These are phyloP conservation scores for Penicillium roqueforti DNA, from an alignment of 495 filamentous ascomycete genomes.

Conservation along the genomic window DNA sequence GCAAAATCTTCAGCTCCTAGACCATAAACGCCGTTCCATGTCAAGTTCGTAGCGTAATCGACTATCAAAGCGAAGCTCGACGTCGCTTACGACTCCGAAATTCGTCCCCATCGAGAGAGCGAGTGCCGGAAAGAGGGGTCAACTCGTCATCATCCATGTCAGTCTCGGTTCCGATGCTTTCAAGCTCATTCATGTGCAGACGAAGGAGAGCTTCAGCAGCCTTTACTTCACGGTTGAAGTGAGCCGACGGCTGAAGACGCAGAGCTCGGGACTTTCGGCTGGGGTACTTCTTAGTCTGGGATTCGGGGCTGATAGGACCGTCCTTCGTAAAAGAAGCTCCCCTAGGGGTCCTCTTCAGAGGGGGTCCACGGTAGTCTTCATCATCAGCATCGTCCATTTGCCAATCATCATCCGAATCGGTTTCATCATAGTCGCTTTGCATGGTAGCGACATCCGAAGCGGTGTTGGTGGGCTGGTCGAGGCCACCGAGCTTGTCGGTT, in stretches of 20 bases:
- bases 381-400: constrained; percentile 19
- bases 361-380: constrained; percentile 15
- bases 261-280: not conserved
- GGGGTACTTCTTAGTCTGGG: constrained; percentile 11
- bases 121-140: not conserved
- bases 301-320: not conserved
- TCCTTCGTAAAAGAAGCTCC: not conserved
- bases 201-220: constrained; percentile 56
- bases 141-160: constrained; percentile 10
- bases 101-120: not conserved
- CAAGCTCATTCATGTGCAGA: constrained; percentile 46
- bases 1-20: not conserved
- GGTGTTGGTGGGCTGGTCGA: not conserved
- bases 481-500: not conserved
- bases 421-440: not conserved
- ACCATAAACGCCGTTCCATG: not conserved
- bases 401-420: constrained; percentile 8
- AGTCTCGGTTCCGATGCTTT: constrained; percentile 8
- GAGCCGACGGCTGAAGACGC: not conserved
- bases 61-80: constrained; percentile 20
- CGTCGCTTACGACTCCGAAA: constrained; percentile 13
- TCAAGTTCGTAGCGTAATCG: not conserved
- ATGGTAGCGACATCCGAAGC: constrained; percentile 3
- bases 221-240: constrained; percentile 42
- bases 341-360: not conserved